phyloP scores from a whole-genome alignment of 306 rosid species.

The Trifolium subterraneum region DNA sequence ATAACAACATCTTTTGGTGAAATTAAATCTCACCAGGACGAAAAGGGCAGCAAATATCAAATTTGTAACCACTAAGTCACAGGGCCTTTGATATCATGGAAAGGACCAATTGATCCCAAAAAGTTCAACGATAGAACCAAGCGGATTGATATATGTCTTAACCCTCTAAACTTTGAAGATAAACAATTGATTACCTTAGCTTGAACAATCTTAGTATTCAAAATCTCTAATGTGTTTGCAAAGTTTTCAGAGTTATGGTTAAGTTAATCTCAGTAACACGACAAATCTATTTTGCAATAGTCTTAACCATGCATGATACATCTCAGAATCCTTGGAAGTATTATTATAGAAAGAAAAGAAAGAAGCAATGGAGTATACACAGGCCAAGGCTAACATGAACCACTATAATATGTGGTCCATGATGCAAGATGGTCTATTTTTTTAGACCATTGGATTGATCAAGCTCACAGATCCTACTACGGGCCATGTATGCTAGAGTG shows the following conservation, averaged over 20 bases:
- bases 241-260: background rate
- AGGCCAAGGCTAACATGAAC: too few species aligned
- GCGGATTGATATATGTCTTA: background rate
- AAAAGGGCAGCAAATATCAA: background rate
- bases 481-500: too few species aligned
- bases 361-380: too few species aligned
- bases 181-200: background rate
- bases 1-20: constrained; percentile 3
- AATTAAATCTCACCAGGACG: constrained; percentile 33
- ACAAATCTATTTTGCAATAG: background rate
- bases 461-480: too few species aligned
- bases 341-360: too few species aligned
- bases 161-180: background rate
- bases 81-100: constrained; percentile 18
- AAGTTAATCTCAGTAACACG: background rate
- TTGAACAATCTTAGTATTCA: background rate
- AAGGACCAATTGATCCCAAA: constrained; percentile 3
- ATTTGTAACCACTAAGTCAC: constrained; percentile 27
- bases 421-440: too few species aligned
- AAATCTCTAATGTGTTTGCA: background rate
- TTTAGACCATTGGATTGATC: too few species aligned
- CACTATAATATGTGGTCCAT: too few species aligned
- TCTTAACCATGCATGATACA: background rate
- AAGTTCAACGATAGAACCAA: background rate
- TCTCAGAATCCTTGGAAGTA: background rate